These are phyloP conservation scores for Pichia manshurica DNA, from an alignment of 805 yeast species.

Conservation along the genomic window DNA sequence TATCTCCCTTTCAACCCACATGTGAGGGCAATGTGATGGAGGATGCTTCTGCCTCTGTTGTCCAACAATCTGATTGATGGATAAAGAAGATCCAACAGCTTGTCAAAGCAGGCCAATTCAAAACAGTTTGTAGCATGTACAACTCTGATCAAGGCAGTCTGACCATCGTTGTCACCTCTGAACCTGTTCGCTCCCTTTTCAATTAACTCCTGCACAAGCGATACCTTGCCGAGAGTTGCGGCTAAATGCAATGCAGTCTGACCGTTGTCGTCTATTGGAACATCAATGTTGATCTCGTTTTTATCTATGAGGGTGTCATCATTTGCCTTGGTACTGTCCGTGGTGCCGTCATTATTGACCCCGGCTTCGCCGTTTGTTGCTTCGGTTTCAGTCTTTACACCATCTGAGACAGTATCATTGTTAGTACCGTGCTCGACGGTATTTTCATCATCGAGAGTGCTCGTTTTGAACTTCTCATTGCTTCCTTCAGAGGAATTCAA, in stretches of 20 bases:
- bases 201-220: constrained; percentile 65
- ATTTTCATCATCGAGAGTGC: background rate
- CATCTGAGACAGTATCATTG: too few species aligned
- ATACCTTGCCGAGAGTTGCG: constrained; percentile 75
- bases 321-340: too few species aligned
- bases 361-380: background rate
- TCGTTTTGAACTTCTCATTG: background rate
- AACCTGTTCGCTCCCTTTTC: constrained; percentile 61
- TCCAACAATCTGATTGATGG: constrained; percentile 68
- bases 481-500: constrained; percentile 16
- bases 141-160: constrained; percentile 79
- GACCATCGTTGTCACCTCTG: constrained; percentile 77
- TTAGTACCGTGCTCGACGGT: background rate
- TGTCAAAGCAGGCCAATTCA: constrained; percentile 70
- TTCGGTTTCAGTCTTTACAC: background rate
- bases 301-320: background rate
- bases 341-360: background rate
- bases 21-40: constrained; percentile 81
- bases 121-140: constrained; percentile 78
- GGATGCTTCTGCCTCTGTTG: constrained; percentile 65
- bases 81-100: constrained; percentile 63
- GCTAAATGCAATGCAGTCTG: constrained; percentile 96
- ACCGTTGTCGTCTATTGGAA: constrained; percentile 88
- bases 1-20: constrained; percentile 73
- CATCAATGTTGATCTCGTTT: constrained; percentile 53